phyloP scores from a whole-genome alignment of 2,329 filamentous ascomycete genomes.

The Fusarium liriodendri region DNA sequence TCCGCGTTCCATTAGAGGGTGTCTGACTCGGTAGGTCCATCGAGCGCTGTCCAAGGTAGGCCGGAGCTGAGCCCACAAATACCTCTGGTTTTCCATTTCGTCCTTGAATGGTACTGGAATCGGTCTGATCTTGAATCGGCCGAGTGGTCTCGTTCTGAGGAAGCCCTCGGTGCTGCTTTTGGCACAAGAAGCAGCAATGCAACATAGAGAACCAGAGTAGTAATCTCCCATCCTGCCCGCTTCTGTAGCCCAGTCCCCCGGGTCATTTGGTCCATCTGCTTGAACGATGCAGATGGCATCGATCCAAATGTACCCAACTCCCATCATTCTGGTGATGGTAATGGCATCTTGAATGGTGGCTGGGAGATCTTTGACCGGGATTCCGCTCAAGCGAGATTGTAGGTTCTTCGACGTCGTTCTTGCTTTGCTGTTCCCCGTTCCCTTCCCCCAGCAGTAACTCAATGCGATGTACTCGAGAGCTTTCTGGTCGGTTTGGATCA shows the following conservation, averaged over 20 bases:
- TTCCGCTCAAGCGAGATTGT: not conserved
- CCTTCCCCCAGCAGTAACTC: conserved; percentile 6
- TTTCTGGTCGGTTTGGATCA: not conserved
- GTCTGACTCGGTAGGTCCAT: not conserved
- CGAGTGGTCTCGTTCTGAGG: not conserved
- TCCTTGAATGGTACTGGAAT: not conserved
- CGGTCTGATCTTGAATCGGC: not conserved
- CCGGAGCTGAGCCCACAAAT: not conserved
- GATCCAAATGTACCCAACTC: not conserved
- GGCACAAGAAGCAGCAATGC: conserved; percentile 1
- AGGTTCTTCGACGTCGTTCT: not conserved
- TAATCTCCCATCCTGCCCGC: conserved; percentile 1
- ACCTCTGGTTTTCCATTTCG: not conserved
- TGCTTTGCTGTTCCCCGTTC: not conserved
- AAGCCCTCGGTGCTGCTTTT: not conserved
- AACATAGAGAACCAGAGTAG: not conserved
- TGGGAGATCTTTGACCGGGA: not conserved
- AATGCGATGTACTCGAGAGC: not conserved
- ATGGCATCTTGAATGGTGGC: not conserved
- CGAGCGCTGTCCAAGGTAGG: not conserved
- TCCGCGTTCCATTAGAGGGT: not conserved
- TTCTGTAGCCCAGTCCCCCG: not conserved
- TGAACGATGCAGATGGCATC: conserved; percentile 12
- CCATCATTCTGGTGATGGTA: not conserved
- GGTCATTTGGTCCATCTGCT: not conserved